These are phyloP conservation scores for Pythium utonaiense DNA, from an alignment of 352 stramenopile species.

Conservation along the genomic window DNA sequence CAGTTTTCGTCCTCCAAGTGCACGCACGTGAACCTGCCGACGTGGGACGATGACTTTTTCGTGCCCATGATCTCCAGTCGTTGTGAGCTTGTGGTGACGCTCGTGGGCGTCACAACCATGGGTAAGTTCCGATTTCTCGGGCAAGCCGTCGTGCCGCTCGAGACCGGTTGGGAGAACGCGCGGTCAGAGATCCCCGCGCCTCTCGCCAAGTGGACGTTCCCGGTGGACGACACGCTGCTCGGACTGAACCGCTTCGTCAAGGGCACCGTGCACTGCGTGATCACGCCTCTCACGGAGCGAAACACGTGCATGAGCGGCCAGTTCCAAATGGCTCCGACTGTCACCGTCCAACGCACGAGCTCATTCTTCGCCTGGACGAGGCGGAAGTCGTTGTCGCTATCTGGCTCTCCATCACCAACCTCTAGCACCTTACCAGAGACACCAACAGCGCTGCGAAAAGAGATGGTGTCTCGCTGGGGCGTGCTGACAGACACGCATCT, in stretches of 20 bases:
- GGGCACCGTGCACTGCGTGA: conserved; percentile 52
- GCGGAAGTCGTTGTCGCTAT: conserved; percentile 36
- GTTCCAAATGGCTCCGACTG: conserved; percentile 59
- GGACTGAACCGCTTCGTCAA: conserved; percentile 65
- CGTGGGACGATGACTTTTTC: conserved; percentile 67
- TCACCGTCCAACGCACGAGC: conserved; percentile 33
- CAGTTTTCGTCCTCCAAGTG: conserved; percentile 65
- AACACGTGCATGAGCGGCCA: conserved; percentile 72
- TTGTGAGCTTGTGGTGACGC: conserved; percentile 74
- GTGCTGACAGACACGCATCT: conserved; percentile 80
- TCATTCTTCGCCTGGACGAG: conserved; percentile 64
- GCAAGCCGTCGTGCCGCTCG: conserved; percentile 52
- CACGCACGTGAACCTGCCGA: conserved; percentile 52
- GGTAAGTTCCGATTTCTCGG: conserved; percentile 60
- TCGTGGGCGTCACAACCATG: conserved; percentile 60
- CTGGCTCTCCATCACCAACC: conserved; percentile 34
- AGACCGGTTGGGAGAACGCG: conserved; percentile 60
- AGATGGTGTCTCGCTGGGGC: conserved; percentile 66
- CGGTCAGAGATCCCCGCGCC: conserved; percentile 32
- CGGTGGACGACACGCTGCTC: conserved; percentile 61
- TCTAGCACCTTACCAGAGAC: conserved; percentile 41
- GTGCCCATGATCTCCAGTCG: conserved; percentile 79
- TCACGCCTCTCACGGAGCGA: conserved; percentile 53
- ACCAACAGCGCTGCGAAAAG: conserved; percentile 44
- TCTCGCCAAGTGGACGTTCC: conserved; percentile 78